Evolutionary conservation across 768 basidiomycete genomes (phyloP).

Genomic region (Piloderma croceum): DNA sequence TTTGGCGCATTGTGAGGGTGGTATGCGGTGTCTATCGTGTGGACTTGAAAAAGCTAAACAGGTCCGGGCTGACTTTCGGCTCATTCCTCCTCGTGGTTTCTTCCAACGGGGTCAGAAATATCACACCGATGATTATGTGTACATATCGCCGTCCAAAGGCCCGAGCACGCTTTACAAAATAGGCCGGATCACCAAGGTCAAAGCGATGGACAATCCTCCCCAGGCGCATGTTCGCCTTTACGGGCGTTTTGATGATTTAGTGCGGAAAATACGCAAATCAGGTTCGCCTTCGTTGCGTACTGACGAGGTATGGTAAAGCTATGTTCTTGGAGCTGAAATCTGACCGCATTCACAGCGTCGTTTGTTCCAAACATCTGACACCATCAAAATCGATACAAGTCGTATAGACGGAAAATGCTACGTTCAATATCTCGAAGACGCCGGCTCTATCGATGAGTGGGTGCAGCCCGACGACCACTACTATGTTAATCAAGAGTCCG

Average conservation of each 20-base stretch:
- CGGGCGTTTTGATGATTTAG: slow-evolving; percentile 40
- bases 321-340: too few species aligned
- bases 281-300: slow-evolving; percentile 5
- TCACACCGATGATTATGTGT: slow-evolving; percentile 60
- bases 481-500: slow-evolving; percentile 38
- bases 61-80: slow-evolving; percentile 17
- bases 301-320: slow-evolving; percentile 4
- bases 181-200: slow-evolving; percentile 48
- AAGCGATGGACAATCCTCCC: slow-evolving; percentile 15
- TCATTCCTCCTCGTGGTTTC: slow-evolving; percentile 31
- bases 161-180: slow-evolving; percentile 37
- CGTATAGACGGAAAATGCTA: slow-evolving; percentile 52
- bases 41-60: slow-evolving; percentile 27
- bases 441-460: slow-evolving; percentile 40
- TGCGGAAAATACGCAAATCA: slow-evolving; percentile 14
- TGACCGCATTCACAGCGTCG: slow-evolving; percentile 38
- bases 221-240: slow-evolving; percentile 37
- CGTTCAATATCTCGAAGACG: slow-evolving; percentile 34
- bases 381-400: slow-evolving; percentile 23
- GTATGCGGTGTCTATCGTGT: slow-evolving; percentile 49
- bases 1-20: slow-evolving; percentile 21
- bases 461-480: slow-evolving; percentile 53
- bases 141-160: slow-evolving; percentile 35
- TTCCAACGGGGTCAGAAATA: slow-evolving; percentile 40
- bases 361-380: slow-evolving; percentile 36